Percentiles rank a stretch among this genome's conserved stretches.
phyloP scores from a whole-genome alignment of 2,329 filamentous ascomycete species.

The Chrysoporthe deuterocubensis region DNA sequence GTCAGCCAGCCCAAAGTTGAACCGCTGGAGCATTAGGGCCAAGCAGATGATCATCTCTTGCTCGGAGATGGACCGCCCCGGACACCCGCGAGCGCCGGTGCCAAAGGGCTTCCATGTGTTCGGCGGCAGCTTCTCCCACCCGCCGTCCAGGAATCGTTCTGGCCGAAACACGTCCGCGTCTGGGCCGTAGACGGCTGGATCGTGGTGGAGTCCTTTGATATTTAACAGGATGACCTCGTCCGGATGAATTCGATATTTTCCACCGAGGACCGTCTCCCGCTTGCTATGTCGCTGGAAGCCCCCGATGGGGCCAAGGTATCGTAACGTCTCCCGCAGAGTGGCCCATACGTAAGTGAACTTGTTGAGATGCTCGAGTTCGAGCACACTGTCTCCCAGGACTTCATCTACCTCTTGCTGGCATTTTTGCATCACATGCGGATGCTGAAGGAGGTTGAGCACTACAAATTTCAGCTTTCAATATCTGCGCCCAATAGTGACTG shows the following conservation, averaged over 20 bases:
- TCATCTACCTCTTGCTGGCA: constrained; percentile 31
- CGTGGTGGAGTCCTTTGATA: constrained; percentile 29
- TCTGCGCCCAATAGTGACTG: too few species aligned
- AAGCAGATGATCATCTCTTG: constrained; percentile 47
- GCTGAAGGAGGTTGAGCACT: constrained; percentile 30
- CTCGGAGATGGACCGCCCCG: constrained; percentile 48
- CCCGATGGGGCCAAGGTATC: constrained; percentile 28
- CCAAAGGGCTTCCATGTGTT: constrained; percentile 47
- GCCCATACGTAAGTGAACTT: constrained; percentile 30
- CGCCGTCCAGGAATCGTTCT: constrained; percentile 30
- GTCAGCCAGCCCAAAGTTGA: constrained; percentile 48
- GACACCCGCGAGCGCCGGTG: constrained; percentile 47
- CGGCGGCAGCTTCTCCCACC: constrained; percentile 33
- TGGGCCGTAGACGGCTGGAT: constrained; percentile 29
- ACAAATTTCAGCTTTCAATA: background rate
- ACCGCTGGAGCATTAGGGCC: constrained; percentile 49
- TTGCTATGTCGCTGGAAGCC: constrained; percentile 26
- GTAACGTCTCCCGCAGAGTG: constrained; percentile 29
- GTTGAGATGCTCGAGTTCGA: constrained; percentile 27
- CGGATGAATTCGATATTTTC: constrained; percentile 29
- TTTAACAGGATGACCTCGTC: constrained; percentile 24
- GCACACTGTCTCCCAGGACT: constrained; percentile 27
- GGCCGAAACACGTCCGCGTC: constrained; percentile 30
- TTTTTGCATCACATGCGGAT: constrained; percentile 30
- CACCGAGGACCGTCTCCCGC: constrained; percentile 25